Percentiles rank a stretch among this genome's conserved stretches.
Evolutionary conservation across 352 stramenopile species (phyloP).

Genomic region (Poterioochromonas sp.): DNA sequence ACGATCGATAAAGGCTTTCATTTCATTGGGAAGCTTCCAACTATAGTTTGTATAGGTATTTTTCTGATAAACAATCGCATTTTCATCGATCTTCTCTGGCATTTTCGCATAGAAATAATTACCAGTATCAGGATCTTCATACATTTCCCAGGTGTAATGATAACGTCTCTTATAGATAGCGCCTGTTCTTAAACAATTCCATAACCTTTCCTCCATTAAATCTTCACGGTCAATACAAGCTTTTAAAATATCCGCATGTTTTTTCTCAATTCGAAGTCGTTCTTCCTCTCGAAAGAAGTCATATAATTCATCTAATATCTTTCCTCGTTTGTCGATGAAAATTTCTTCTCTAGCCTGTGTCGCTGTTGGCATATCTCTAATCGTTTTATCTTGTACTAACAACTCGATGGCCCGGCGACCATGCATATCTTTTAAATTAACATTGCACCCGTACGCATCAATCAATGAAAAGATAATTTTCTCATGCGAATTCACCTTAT

Average conservation of each 20-base stretch:
- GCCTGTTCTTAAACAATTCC: not conserved
- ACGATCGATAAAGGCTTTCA: not conserved
- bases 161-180: not conserved
- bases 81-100: not conserved
- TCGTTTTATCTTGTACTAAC: not conserved
- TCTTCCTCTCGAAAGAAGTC: not conserved
- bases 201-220: not conserved
- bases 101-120: not conserved
- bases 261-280: not conserved
- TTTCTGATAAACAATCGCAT: too few relatives aligned
- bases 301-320: not conserved
- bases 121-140: conserved; percentile 7
- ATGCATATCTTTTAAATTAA: conserved; percentile 27
- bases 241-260: not conserved
- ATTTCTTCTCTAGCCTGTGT: not conserved
- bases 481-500: not conserved
- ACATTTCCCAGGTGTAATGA: not conserved
- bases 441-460: conserved; percentile 8
- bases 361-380: not conserved
- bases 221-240: conserved; percentile 8
- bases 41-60: not conserved
- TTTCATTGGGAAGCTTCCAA: not conserved
- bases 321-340: not conserved
- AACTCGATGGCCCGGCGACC: not conserved
- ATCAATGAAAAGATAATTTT: conserved; percentile 6